Evolutionary conservation across 1,284 basidiomycete genomes (phyloP).

Genomic region (Heterobasidion annosum): DNA sequence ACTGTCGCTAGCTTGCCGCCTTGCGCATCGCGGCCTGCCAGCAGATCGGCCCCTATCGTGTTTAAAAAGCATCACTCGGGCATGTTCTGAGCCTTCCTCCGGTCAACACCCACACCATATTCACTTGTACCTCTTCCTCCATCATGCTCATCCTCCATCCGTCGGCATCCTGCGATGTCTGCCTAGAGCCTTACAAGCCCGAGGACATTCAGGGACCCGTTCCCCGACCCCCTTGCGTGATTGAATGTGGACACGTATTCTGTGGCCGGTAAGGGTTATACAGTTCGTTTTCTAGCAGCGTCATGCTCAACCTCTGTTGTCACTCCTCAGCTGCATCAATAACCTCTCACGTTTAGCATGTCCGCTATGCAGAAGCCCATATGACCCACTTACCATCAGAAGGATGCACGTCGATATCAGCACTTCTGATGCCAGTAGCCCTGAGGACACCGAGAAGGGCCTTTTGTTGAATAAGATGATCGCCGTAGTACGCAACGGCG

Average conservation of each 20-base stretch:
- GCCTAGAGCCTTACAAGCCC: conserved; percentile 34
- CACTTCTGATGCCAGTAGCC: conserved; percentile 8
- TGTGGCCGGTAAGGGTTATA: conserved; percentile 30
- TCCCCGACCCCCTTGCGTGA: conserved; percentile 33
- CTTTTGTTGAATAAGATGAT: conserved; percentile 10
- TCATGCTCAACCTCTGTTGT: not conserved
- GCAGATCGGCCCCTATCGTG: not conserved
- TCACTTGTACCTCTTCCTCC: conserved; percentile 11
- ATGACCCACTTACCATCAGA: conserved; percentile 24
- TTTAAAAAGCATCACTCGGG: not conserved
- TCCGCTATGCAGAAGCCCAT: conserved; percentile 36
- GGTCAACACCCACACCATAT: not conserved
- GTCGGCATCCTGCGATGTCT: conserved; percentile 43
- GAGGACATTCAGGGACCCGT: conserved; percentile 13
- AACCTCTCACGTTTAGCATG: conserved; percentile 24
- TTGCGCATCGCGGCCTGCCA: not conserved
- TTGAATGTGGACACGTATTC: conserved; percentile 44
- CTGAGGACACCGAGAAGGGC: conserved; percentile 7
- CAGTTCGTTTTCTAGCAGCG: not conserved
- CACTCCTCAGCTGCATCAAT: conserved; percentile 26
- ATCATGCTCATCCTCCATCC: conserved; percentile 38
- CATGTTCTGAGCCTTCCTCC: not conserved
- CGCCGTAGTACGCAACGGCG: conserved; percentile 12
- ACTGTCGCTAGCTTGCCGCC: not conserved
- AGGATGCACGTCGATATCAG: conserved; percentile 36